Base-by-base conservation (phyloP, 768 basidiomycete genomes). In the Pleurotus djamor region DNA sequence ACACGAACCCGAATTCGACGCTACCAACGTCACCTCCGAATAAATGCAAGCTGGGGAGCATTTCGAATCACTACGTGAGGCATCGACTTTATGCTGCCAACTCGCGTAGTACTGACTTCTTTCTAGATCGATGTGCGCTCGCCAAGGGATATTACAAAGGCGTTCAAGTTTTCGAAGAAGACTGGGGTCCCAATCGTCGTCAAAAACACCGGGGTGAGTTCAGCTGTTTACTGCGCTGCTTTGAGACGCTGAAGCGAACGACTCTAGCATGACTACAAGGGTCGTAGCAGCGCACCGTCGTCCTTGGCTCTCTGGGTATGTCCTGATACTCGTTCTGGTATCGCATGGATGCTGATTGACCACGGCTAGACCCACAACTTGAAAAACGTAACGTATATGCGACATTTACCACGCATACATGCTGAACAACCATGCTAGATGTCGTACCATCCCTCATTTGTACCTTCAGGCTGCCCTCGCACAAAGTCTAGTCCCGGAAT, bases 221-320 rank as follows among this genome's bases (percentile, higher is more conserved):
- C 6, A 37, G 9, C 13, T 37, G 21, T 2, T 34, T 33, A 14
- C 17, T 33, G 34, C 17, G 13, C 21, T 10, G 5, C 28, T 33
- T 41, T 35, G 38, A 28, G 34, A 47, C 37, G 52, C n/a, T 55
- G 16, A 28, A 38, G n/a, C n/a, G n/a, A n/a, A n/a, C n/a, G n/a
- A n/a, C n/a, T n/a, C n/a, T 55, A 82, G 80, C 80, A 82, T 58
- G 80, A 82, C 60, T 81, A 79, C 64, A 77, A 74, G 59, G 80
- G 79, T 13, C 70, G 80, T 14, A 82, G 80, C 61, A 79, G 77
- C 54, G 78, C 74, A 6, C 76, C 73, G 7, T 67, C 71, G 6
- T 76, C 80, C 32, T 64, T 81, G 6, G 76, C 72, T 51, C 65
- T 82, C 17, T 82, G 80, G 80, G 79, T 82, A 66, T 54, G 17